Evolutionary conservation across 495 filamentous ascomycete genomes (phyloP).

Genomic region (Xylaria curta): DNA sequence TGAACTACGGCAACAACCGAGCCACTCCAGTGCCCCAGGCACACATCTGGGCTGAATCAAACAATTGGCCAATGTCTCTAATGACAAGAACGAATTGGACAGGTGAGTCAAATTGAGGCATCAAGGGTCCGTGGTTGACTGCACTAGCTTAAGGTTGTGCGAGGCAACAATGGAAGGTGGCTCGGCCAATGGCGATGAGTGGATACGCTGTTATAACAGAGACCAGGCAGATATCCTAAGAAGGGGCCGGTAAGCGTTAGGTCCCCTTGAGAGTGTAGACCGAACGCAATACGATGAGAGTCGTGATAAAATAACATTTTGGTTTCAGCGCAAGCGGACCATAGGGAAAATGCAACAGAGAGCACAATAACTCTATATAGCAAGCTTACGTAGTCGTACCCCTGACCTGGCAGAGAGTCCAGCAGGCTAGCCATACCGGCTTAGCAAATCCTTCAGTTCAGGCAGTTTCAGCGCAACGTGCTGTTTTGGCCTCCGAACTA

Average conservation of each 20-base stretch:
- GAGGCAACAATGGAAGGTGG: constrained; percentile 16
- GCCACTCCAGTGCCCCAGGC: constrained; percentile 23
- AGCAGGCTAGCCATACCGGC: neutral
- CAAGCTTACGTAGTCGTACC: neutral
- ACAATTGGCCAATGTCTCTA: constrained; percentile 1
- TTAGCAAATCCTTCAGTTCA: neutral
- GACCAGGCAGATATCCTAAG: constrained; percentile 3
- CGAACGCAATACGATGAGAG: neutral
- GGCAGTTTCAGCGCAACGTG: neutral
- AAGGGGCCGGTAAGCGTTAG: constrained; percentile 5
- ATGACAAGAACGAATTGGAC: neutral
- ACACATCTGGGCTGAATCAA: constrained; percentile 9
- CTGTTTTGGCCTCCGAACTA: neutral
- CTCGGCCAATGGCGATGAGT: neutral
- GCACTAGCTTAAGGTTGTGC: neutral
- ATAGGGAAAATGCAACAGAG: neutral
- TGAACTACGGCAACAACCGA: neutral
- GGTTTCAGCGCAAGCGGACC: neutral
- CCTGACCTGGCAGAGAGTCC: too few relatives aligned
- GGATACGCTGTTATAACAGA: constrained; percentile 18
- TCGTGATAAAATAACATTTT: neutral
- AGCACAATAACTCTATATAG: neutral
- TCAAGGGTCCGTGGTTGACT: constrained; percentile 12
- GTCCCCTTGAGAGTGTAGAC: neutral
- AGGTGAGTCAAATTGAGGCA: constrained; percentile 20